Conservation (phyloP, 2,329 filamentous ascomycete species). For the Fusarium domesticum region DNA sequence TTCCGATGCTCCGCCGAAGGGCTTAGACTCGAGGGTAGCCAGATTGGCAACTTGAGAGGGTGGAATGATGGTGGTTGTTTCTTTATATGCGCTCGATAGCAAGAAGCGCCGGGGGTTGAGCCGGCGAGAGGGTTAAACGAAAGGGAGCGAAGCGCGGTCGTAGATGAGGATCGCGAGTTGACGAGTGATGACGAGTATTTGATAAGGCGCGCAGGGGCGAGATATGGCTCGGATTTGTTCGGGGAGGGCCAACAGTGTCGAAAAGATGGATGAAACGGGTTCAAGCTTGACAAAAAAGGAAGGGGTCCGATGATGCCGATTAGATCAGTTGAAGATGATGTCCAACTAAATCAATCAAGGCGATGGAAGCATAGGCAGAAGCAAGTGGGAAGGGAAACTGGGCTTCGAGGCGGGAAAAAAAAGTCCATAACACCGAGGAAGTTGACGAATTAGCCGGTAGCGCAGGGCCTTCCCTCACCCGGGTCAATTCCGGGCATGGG, state of each 20-base stretch:
- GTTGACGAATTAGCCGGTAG: neutral
- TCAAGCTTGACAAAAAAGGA: neutral
- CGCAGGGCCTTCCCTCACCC: slow-evolving; percentile 8
- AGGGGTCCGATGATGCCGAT: neutral
- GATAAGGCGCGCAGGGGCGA: slow-evolving; percentile 21
- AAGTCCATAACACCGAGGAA: slow-evolving; percentile 1
- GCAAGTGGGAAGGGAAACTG: slow-evolving; percentile 14
- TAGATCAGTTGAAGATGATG: neutral
- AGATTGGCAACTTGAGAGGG: slow-evolving; percentile 49
- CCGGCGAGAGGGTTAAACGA: slow-evolving; percentile 5
- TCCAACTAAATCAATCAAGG: slow-evolving; percentile 9
- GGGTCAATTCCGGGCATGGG: slow-evolving; percentile 12
- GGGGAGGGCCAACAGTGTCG: slow-evolving; percentile 12
- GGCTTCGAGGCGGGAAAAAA: slow-evolving; percentile 16
- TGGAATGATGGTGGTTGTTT: slow-evolving; percentile 19
- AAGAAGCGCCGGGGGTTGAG: slow-evolving; percentile 8
- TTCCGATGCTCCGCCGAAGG: slow-evolving; percentile 61
- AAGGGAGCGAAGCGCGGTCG: slow-evolving; percentile 1
- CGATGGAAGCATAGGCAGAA: slow-evolving; percentile 20
- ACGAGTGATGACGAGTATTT: slow-evolving; percentile 20
- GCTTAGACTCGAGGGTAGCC: slow-evolving; percentile 58
- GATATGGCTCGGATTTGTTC: slow-evolving; percentile 18
- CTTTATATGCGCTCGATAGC: slow-evolving; percentile 4
- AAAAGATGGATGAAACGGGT: neutral
- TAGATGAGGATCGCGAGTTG: slow-evolving; percentile 8